phyloP scores from a whole-genome alignment of 768 basidiomycete genomes.

The Leucogyrophana mollusca region DNA sequence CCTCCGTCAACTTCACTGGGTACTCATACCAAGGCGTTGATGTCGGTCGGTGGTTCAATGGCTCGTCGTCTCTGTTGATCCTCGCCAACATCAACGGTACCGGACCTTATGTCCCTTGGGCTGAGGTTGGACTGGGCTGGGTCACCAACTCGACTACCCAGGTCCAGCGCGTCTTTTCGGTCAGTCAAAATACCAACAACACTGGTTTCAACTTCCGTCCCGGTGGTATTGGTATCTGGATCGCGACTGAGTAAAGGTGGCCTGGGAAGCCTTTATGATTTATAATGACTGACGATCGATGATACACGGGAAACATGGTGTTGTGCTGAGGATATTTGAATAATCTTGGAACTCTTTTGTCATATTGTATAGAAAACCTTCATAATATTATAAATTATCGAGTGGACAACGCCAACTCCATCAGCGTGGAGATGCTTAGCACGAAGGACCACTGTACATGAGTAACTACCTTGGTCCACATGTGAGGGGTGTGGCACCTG shows the following conservation, averaged over 20 bases:
- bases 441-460: too few relatives aligned
- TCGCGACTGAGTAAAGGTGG: conserved; percentile 4
- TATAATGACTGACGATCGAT: too few relatives aligned
- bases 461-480: too few relatives aligned
- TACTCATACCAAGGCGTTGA: conserved; percentile 21
- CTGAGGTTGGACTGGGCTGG: conserved; percentile 10
- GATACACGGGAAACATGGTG: background rate
- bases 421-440: too few relatives aligned
- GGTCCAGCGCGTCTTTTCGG: conserved; percentile 14
- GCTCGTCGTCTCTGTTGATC: conserved; percentile 22
- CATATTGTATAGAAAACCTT: too few relatives aligned
- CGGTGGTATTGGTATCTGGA: conserved; percentile 22
- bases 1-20: conserved; percentile 2
- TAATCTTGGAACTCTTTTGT: too few relatives aligned
- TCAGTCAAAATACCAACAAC: conserved; percentile 10
- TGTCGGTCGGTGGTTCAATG: conserved; percentile 18
- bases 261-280: too few relatives aligned
- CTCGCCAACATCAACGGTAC: conserved; percentile 9
- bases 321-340: background rate
- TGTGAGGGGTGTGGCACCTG: too few relatives aligned
- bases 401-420: too few relatives aligned
- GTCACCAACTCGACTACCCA: conserved; percentile 17
- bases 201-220: conserved; percentile 18
- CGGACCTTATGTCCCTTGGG: conserved; percentile 14
- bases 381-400: too few relatives aligned